These are phyloP conservation scores for Verbascum thapsus DNA, from an alignment of 257 asterid genomes.

Conservation along the genomic window DNA sequence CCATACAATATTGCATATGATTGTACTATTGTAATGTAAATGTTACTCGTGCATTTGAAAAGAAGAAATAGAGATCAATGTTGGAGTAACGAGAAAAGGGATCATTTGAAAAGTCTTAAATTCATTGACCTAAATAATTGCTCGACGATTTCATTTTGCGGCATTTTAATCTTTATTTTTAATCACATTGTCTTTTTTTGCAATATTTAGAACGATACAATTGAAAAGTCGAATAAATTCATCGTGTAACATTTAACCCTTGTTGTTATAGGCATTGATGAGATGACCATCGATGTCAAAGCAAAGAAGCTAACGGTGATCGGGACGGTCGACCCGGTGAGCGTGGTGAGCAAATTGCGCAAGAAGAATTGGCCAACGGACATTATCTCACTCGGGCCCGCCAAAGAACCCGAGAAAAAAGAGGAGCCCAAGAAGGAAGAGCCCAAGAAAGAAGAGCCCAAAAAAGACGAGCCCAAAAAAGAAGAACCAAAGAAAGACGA, in stretches of 20 bases:
- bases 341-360: constrained; percentile 75
- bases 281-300: constrained; percentile 65
- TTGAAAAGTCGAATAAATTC: background rate
- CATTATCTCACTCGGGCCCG: constrained; percentile 77
- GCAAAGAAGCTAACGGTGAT: constrained; percentile 71
- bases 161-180: background rate
- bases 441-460: constrained; percentile 61
- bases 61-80: too few species aligned
- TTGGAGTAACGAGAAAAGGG: background rate
- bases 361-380: constrained; percentile 69
- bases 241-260: background rate
- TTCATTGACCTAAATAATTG: background rate
- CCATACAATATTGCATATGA: too few species aligned
- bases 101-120: background rate
- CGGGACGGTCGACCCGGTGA: constrained; percentile 85
- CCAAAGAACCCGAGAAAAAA: constrained; percentile 77
- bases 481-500: constrained; percentile 38
- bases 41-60: too few species aligned
- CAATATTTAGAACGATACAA: background rate
- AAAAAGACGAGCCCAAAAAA: constrained; percentile 45
- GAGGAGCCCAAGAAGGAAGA: constrained; percentile 88
- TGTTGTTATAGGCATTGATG: constrained; percentile 62
- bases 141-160: background rate
- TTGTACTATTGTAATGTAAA: too few species aligned
- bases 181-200: background rate